Conservation (phyloP, 192 early-diverging fungal species). For the Linnemannia hyalina region DNA sequence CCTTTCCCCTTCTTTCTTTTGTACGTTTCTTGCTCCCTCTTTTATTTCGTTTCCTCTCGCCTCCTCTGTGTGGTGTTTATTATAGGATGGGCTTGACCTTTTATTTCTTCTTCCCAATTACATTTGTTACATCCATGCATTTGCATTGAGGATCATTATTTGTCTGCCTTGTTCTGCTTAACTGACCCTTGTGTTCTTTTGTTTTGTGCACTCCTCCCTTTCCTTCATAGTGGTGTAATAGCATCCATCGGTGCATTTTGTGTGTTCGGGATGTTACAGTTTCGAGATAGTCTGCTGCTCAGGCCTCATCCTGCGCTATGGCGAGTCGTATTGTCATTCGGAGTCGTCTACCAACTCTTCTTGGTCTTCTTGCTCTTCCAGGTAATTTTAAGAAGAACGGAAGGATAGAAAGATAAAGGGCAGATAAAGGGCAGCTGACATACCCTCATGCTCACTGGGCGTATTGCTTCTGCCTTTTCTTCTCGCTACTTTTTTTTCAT, state of each 20-base stretch:
- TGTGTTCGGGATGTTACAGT: conserved; percentile 89
- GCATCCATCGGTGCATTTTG: conserved; percentile 74
- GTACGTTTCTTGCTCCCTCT: not conserved
- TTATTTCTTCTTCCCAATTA: not conserved
- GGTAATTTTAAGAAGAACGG: conserved; percentile 53
- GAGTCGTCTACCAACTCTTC: conserved; percentile 90
- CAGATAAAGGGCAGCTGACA: not conserved
- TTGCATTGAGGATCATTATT: not conserved
- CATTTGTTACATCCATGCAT: not conserved
- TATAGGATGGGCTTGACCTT: not conserved
- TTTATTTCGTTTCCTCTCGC: not conserved
- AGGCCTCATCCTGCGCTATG: conserved; percentile 95
- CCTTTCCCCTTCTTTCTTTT: no score
- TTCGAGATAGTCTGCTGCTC: conserved; percentile 96
- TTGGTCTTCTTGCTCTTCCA: conserved; percentile 94
- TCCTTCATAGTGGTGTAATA: conserved; percentile 54
- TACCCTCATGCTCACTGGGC: not conserved
- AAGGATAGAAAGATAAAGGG: not conserved
- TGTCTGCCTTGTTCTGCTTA: not conserved
- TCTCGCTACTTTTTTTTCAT: not conserved
- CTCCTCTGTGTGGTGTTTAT: not conserved
- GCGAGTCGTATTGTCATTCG: conserved; percentile 87
- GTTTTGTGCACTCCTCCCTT: not conserved
- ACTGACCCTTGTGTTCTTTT: not conserved
- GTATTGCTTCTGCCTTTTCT: not conserved